phyloP scores from a whole-genome alignment of 2,329 filamentous ascomycete species.

The Ascocoryne sarcoides region DNA sequence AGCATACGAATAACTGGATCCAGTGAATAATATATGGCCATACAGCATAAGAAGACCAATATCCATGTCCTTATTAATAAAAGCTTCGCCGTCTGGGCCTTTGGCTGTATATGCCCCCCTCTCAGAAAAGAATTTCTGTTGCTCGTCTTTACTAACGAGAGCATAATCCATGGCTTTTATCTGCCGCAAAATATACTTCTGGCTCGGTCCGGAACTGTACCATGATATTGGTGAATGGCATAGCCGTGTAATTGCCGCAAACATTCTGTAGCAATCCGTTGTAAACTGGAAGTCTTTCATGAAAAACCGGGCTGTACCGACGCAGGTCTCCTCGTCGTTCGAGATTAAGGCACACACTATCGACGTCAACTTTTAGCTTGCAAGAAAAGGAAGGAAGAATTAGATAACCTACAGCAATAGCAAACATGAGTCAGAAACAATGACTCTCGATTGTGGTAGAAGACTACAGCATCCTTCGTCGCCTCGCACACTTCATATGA shows the following conservation, averaged over 20 bases:
- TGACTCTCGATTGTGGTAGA: constrained; percentile 59
- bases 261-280: constrained; percentile 77
- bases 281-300: constrained; percentile 74
- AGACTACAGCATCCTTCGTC: constrained; percentile 73
- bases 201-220: constrained; percentile 72
- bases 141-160: constrained; percentile 44
- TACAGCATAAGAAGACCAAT: constrained; percentile 79
- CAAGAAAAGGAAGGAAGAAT: background rate
- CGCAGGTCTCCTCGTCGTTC: constrained; percentile 68
- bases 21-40: constrained; percentile 79
- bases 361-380: constrained; percentile 8
- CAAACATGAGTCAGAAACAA: constrained; percentile 67
- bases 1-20: constrained; percentile 74
- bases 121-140: constrained; percentile 35
- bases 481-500: constrained; percentile 75
- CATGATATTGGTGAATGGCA: constrained; percentile 64
- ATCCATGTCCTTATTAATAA: constrained; percentile 45
- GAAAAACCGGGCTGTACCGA: constrained; percentile 69
- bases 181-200: constrained; percentile 86
- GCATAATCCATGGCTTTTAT: constrained; percentile 80
- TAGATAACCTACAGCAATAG: constrained; percentile 53
- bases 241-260: constrained; percentile 67
- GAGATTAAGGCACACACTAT: constrained; percentile 72
- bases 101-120: constrained; percentile 31
- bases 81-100: constrained; percentile 28